Base-by-base conservation (phyloP, 2,329 filamentous ascomycete species). In the Davidsoniella eucalypti region DNA sequence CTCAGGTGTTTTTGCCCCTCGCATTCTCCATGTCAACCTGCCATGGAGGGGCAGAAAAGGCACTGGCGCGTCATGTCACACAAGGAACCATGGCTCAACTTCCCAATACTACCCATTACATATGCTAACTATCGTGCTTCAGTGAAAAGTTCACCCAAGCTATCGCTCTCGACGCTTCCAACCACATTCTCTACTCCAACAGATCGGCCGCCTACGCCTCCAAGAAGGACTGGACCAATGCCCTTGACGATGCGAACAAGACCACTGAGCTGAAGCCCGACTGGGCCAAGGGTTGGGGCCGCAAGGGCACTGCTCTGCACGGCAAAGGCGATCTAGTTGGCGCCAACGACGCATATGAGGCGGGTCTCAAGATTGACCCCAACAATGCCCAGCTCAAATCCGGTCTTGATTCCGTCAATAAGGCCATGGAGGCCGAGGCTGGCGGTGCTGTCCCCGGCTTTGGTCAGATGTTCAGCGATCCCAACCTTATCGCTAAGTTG, bases 171-270 rank as follows among this genome's bases (percentile, higher is more conserved):
- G 85, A 95, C 56, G 82, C 88, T 46, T 69, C 72, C 55, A 98
- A 98, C 67, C 92, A 98, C 67, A 90, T 98, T 58, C 83, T 98
- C 52, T 98, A 90, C 75, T 96, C 88, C 62, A 98, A 98, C 70
- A 82, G 92, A 58, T 96, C 92, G 26, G 92, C 78, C 52, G 79
- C 78, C 43, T 78, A 94, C 62, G 86, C 90, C 42, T 95, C 92
- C 49, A 84, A 94, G 67, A 86, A 81, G 65, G 79, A 96, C 53
- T 98, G 84, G 73, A 71, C 84, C 56, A 76, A 82, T 57, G 92
- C 92, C 17, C 70, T 96, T 23, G 74, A 83, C 55, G 92, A 98
- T 72, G 92, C 92, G 52, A 82, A 82, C 62, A 95, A 95, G 75
- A 92, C 87, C 2, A 93, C 84, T 50, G 78, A 94, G 67, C 72